Percentiles rank a stretch among this genome's conserved stretches.
Evolutionary conservation across 2,329 filamentous ascomycete species (phyloP).

Genomic region (Lachnellula occidentalis): DNA sequence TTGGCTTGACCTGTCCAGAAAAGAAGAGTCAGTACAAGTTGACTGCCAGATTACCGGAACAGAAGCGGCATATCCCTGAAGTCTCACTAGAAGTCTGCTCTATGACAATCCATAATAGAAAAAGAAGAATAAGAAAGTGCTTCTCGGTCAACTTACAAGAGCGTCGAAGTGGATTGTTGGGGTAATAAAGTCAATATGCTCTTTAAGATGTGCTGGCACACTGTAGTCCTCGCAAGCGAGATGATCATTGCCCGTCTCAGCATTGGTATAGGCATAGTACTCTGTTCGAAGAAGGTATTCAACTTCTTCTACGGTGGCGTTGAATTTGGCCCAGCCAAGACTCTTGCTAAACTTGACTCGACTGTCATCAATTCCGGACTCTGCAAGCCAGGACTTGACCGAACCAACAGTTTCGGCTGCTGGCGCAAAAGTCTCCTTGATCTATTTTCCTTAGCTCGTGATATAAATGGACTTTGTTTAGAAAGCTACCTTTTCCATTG

Average conservation of each 20-base stretch:
- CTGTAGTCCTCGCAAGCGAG: slow-evolving; percentile 31
- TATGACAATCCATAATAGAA: too few relatives aligned
- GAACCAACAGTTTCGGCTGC: slow-evolving; percentile 40
- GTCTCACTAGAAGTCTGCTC: too few relatives aligned
- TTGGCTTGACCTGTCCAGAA: slow-evolving; percentile 4
- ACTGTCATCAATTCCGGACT: slow-evolving; percentile 43
- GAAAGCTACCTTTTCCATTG: slow-evolving; percentile 35
- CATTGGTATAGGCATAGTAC: slow-evolving; percentile 48
- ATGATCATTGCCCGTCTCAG: slow-evolving; percentile 37
- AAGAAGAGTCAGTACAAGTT: too few relatives aligned
- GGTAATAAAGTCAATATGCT: slow-evolving; percentile 30
- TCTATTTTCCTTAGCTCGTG: slow-evolving; percentile 22
- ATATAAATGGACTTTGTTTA: slow-evolving; percentile 37
- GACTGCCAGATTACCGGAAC: too few relatives aligned
- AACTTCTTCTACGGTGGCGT: slow-evolving; percentile 34
- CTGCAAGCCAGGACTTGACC: slow-evolving; percentile 49
- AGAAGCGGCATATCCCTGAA: too few relatives aligned
- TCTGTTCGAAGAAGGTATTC: slow-evolving; percentile 49
- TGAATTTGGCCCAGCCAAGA: slow-evolving; percentile 28
- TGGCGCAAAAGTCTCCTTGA: slow-evolving; percentile 39
- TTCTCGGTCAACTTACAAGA: slow-evolving; percentile 16
- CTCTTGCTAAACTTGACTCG: slow-evolving; percentile 42
- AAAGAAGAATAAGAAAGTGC: too few relatives aligned
- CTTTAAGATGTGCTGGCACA: slow-evolving; percentile 25
- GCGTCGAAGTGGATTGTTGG: slow-evolving; percentile 31